These are phyloP conservation scores for Esteya vermicola DNA, from an alignment of 2,329 filamentous ascomycete species.

Conservation along the genomic window DNA sequence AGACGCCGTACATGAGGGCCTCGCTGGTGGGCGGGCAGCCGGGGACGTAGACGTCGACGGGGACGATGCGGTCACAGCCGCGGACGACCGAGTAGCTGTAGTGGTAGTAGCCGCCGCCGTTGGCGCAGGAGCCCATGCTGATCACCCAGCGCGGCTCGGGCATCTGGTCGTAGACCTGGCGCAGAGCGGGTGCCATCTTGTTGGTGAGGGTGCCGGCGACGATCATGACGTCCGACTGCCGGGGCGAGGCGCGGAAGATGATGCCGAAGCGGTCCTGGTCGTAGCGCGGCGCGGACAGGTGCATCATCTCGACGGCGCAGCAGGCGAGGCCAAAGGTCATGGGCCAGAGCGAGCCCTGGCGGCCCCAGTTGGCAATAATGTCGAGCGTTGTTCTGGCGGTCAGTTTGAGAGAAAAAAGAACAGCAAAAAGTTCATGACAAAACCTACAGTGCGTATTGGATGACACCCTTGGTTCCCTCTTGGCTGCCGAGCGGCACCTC, in stretches of 20 bases:
- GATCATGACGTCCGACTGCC: slow-evolving; percentile 87
- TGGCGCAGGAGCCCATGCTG: slow-evolving; percentile 58
- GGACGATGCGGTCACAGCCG: slow-evolving; percentile 51
- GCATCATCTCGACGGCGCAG: slow-evolving; percentile 90
- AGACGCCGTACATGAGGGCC: slow-evolving; percentile 40
- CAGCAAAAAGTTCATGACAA: too few species aligned
- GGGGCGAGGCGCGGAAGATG: slow-evolving; percentile 78
- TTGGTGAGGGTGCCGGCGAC: slow-evolving; percentile 87
- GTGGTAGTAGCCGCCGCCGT: slow-evolving; percentile 61
- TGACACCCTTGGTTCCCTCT: slow-evolving; percentile 61
- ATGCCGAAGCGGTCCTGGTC: slow-evolving; percentile 81
- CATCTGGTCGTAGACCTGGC: slow-evolving; percentile 94
- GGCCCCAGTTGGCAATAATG: slow-evolving; percentile 68
- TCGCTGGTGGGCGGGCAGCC: slow-evolving; percentile 41
- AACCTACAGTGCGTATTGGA: slow-evolving; percentile 78
- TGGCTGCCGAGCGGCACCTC: slow-evolving; percentile 69
- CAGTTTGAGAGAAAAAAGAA: too few species aligned
- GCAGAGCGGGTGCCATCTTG: slow-evolving; percentile 86
- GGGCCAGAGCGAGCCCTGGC: slow-evolving; percentile 75
- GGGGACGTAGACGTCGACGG: slow-evolving; percentile 55
- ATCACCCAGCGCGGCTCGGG: slow-evolving; percentile 75
- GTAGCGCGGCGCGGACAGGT: slow-evolving; percentile 74
- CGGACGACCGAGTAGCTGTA: slow-evolving; percentile 55
- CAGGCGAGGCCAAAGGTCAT: slow-evolving; percentile 82
- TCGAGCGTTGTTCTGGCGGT: slow-evolving; percentile 57